These are phyloP conservation scores for Cyclospora cayetanensis DNA, from an alignment of 169 alveolate genomes.

Conservation along the genomic window DNA sequence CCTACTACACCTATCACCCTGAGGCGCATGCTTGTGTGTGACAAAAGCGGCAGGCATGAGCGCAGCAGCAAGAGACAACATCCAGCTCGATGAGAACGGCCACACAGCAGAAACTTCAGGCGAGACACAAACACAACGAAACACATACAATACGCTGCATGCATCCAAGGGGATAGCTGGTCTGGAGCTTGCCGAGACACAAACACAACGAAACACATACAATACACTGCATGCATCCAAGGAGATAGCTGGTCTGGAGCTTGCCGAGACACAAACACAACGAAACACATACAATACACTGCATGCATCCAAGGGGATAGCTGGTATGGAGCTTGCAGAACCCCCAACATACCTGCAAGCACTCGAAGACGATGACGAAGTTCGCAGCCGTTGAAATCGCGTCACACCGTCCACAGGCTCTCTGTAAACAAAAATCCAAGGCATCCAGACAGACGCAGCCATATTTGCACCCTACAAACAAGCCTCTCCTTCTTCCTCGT, in stretches of 20 bases:
- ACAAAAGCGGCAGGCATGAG: neutral
- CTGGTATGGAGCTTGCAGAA: no score
- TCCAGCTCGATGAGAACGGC: neutral
- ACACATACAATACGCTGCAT: no score
- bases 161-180: no score
- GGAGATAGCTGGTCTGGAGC: neutral
- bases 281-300: no score
- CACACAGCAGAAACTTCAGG: neutral
- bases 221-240: neutral
- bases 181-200: neutral
- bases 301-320: no score
- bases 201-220: neutral
- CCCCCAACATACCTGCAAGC: conserved; percentile 45
- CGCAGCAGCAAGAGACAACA: neutral
- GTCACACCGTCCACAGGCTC: conserved; percentile 65
- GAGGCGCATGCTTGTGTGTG: neutral
- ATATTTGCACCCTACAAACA: no score
- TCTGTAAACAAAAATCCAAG: conserved; percentile 1
- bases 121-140: neutral
- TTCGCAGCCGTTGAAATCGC: conserved; percentile 60
- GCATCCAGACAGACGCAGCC: neutral
- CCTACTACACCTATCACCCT: neutral
- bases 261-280: neutral
- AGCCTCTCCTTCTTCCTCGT: no score
- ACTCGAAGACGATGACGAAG: conserved; percentile 62